Evolutionary conservation across 805 yeast genomes (phyloP).

Genomic region (Pichia thaimueangensis): DNA sequence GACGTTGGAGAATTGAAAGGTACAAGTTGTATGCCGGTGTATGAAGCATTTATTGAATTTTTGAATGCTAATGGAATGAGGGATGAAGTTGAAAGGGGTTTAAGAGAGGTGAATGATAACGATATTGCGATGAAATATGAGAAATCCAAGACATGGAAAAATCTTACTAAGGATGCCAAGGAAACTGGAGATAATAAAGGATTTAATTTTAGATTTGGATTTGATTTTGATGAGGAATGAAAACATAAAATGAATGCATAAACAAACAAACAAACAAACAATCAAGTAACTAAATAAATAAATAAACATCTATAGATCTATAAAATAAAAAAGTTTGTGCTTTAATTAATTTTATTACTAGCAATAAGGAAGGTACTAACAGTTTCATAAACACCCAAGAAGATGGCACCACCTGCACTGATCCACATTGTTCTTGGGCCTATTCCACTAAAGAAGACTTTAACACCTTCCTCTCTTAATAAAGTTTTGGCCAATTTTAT

Average conservation of each 20-base stretch:
- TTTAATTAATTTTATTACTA: neutral
- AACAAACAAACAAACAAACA: too few relatives aligned
- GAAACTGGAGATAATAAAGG: slow-evolving; percentile 11
- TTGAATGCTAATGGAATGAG: slow-evolving; percentile 36
- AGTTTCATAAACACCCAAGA: slow-evolving; percentile 87
- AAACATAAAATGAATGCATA: too few relatives aligned
- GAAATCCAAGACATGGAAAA: slow-evolving; percentile 50
- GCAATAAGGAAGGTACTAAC: slow-evolving; percentile 32
- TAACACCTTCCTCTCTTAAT: slow-evolving; percentile 64
- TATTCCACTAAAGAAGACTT: slow-evolving; percentile 72
- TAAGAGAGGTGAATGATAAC: slow-evolving; percentile 27
- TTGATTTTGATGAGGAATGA: slow-evolving; percentile 21
- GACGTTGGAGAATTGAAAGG: slow-evolving; percentile 54
- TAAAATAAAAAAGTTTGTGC: neutral
- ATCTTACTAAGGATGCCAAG: slow-evolving; percentile 18
- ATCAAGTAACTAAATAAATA: too few relatives aligned
- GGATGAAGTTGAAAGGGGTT: slow-evolving; percentile 31
- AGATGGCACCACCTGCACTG: slow-evolving; percentile 96
- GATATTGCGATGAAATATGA: slow-evolving; percentile 24
- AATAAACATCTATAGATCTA: too few relatives aligned
- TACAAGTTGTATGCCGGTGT: slow-evolving; percentile 44
- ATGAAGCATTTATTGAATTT: slow-evolving; percentile 51
- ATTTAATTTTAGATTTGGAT: slow-evolving; percentile 36
- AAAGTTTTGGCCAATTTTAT: slow-evolving; percentile 44
- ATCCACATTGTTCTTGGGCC: slow-evolving; percentile 98